phyloP scores from a whole-genome alignment of 2,329 filamentous ascomycete genomes.

The Cladosporium sphaerospermum region DNA sequence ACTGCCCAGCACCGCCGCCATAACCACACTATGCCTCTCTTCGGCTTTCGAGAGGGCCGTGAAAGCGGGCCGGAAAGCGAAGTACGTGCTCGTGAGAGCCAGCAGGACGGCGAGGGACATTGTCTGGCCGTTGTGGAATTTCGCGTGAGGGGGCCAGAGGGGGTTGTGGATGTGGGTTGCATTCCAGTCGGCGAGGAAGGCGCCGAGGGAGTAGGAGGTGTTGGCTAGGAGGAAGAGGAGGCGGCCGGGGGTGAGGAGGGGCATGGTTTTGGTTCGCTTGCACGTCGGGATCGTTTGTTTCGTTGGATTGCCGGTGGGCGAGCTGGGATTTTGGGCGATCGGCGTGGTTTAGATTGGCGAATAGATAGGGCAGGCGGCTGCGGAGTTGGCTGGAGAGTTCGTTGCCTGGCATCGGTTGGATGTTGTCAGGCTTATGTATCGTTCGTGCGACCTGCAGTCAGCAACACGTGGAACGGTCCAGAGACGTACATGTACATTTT shows the following conservation, averaged over 20 bases:
- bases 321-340: neutral
- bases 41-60: neutral
- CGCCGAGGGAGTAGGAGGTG: constrained; percentile 28
- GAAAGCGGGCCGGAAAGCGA: constrained; percentile 24
- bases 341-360: neutral
- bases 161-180: constrained; percentile 45
- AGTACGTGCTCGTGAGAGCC: constrained; percentile 35
- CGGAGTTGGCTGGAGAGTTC: no score
- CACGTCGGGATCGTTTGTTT: neutral
- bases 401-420: no score
- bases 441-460: no score
- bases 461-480: no score
- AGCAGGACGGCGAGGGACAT: constrained; percentile 42
- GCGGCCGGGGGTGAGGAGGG: constrained; percentile 23
- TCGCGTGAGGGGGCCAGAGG: constrained; percentile 45
- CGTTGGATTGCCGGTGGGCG: neutral
- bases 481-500: no score
- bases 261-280: neutral
- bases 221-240: constrained; percentile 28
- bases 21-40: constrained; percentile 22
- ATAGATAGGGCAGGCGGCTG: neutral
- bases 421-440: no score
- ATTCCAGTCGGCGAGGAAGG: constrained; percentile 32
- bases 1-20: constrained; percentile 34
- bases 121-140: constrained; percentile 50